phyloP scores from a whole-genome alignment of 1,139 yeast species.

The Pichia sp. region DNA sequence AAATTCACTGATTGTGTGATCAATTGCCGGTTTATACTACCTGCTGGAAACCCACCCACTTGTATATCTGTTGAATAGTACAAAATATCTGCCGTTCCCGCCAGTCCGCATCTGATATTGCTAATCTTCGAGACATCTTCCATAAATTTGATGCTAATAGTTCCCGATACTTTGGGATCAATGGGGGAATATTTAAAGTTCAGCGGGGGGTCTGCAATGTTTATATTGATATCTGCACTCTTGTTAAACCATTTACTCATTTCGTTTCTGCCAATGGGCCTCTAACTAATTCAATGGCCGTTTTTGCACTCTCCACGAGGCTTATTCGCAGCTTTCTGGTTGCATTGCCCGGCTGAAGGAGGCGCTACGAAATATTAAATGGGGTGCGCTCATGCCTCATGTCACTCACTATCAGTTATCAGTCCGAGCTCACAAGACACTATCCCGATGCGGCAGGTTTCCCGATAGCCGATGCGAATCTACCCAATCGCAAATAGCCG shows the following conservation, averaged over 20 bases:
- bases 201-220: constrained; percentile 4
- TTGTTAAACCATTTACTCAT: constrained; percentile 10
- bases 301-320: too few relatives aligned
- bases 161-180: constrained; percentile 3
- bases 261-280: not conserved
- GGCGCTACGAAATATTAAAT: too few relatives aligned
- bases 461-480: too few relatives aligned
- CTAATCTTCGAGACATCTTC: constrained; percentile 5
- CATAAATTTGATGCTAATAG: constrained; percentile 2
- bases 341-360: too few relatives aligned
- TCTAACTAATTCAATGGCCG: too few relatives aligned
- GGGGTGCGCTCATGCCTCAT: too few relatives aligned
- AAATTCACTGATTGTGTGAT: constrained; percentile 2
- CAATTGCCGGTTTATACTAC: not conserved
- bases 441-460: too few relatives aligned
- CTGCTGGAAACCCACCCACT: constrained; percentile 1
- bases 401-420: too few relatives aligned
- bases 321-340: too few relatives aligned
- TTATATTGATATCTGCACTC: not conserved
- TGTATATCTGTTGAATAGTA: constrained; percentile 3
- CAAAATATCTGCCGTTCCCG: constrained; percentile 5
- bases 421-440: too few relatives aligned
- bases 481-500: too few relatives aligned
- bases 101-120: constrained; percentile 7
- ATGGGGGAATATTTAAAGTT: constrained; percentile 8